A percentile compares a stretch with the other conserved stretches of the same genome.
phyloP scores from a whole-genome alignment of 805 yeast species.

The Suhomyces sp. region DNA sequence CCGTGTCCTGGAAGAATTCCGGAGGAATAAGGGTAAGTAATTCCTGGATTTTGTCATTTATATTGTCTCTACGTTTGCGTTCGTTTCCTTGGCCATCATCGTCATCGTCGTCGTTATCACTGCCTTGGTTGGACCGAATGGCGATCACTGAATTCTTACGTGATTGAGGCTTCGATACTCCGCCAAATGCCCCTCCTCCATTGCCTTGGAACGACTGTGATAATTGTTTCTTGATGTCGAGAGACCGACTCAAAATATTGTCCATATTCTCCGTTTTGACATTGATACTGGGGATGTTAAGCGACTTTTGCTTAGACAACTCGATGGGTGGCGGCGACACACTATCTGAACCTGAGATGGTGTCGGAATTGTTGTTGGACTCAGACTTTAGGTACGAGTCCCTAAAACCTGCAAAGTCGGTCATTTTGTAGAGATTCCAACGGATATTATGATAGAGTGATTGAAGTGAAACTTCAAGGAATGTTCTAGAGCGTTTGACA shows the following conservation, averaged over 20 bases:
- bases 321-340: slow-evolving; percentile 14
- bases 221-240: slow-evolving; percentile 42
- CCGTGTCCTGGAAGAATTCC: slow-evolving; percentile 30
- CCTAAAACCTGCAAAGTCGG: slow-evolving; percentile 17
- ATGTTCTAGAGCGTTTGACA: no score
- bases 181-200: slow-evolving; percentile 23
- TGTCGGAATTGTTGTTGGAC: slow-evolving; percentile 13
- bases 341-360: slow-evolving; percentile 14
- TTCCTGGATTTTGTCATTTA: slow-evolving; percentile 46
- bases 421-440: no score
- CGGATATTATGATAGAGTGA: no score
- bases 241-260: slow-evolving; percentile 28
- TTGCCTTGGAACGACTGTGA: slow-evolving; percentile 35
- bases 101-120: slow-evolving; percentile 21
- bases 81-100: slow-evolving; percentile 39
- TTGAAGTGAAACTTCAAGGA: no score
- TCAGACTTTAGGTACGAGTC: slow-evolving; percentile 17
- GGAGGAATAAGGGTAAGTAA: slow-evolving; percentile 37
- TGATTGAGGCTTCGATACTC: slow-evolving; percentile 38
- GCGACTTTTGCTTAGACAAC: slow-evolving; percentile 12
- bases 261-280: slow-evolving; percentile 26
- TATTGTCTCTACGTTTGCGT: slow-evolving; percentile 43
- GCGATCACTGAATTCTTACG: slow-evolving; percentile 34
- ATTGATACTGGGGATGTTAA: slow-evolving; percentile 30
- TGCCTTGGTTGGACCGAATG: slow-evolving; percentile 20